Evolutionary conservation across 805 yeast genomes (phyloP).

Genomic region (Schwanniomyces yamadae): DNA sequence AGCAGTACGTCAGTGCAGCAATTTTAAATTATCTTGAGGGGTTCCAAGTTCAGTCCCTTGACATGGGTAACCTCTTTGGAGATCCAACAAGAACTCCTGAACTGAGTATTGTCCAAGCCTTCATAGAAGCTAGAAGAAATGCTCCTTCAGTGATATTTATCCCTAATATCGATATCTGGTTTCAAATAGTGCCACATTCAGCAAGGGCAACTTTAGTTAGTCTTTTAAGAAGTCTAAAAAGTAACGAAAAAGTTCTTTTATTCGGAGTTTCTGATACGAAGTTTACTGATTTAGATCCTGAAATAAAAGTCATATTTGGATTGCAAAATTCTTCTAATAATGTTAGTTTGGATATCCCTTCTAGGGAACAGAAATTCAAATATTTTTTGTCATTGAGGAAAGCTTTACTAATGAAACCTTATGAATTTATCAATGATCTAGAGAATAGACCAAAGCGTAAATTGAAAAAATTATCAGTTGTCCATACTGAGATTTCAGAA

Average conservation of each 20-base stretch:
- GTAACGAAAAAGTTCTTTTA: constrained; percentile 71
- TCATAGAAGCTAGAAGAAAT: constrained; percentile 85
- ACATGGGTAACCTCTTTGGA: constrained; percentile 70
- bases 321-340: constrained; percentile 43
- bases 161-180: constrained; percentile 82
- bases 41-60: constrained; percentile 82
- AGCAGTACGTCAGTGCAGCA: constrained; percentile 80
- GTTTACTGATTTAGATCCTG: constrained; percentile 41
- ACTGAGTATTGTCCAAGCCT: constrained; percentile 75
- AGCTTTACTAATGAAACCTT: constrained; percentile 66
- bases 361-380: constrained; percentile 43
- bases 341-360: constrained; percentile 46
- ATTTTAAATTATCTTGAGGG: constrained; percentile 82
- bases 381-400: constrained; percentile 56
- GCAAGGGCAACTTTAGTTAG: constrained; percentile 73
- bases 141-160: constrained; percentile 83
- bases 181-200: constrained; percentile 60
- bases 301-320: constrained; percentile 58
- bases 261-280: constrained; percentile 67
- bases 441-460: constrained; percentile 54
- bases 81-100: constrained; percentile 84
- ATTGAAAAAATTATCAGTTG: constrained; percentile 38
- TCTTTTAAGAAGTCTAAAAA: constrained; percentile 62
- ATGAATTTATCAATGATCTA: constrained; percentile 63
- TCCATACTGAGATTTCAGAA: constrained; percentile 20